Evolutionary conservation across 805 yeast genomes (phyloP).

Genomic region (Yamadazyma tumulicola): DNA sequence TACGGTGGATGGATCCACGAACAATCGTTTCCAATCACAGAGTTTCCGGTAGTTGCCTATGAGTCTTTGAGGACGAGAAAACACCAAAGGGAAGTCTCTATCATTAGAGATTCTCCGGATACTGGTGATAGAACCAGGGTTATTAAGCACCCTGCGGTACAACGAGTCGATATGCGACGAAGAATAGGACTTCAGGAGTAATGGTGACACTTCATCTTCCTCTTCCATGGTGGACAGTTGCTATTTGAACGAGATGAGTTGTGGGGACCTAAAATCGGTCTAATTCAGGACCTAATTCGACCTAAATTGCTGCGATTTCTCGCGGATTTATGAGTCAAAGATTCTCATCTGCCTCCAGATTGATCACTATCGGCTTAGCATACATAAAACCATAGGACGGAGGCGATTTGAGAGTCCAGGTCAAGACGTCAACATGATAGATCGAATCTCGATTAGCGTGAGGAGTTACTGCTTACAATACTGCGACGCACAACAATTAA

Average conservation of each 20-base stretch:
- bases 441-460: constrained; percentile 3
- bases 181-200: not conserved
- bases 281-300: too few relatives aligned
- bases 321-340: too few relatives aligned
- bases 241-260: too few relatives aligned
- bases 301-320: too few relatives aligned
- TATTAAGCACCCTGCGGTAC: constrained; percentile 3
- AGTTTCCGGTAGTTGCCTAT: constrained; percentile 29
- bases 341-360: too few relatives aligned
- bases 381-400: too few relatives aligned
- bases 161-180: not conserved
- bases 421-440: constrained; percentile 3
- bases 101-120: constrained; percentile 6
- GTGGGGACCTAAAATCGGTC: too few relatives aligned
- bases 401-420: too few relatives aligned
- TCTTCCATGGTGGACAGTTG: too few relatives aligned
- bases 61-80: constrained; percentile 27
- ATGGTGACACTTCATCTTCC: constrained; percentile 1
- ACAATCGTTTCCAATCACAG: constrained; percentile 28
- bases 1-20: constrained; percentile 12
- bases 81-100: constrained; percentile 1
- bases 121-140: constrained; percentile 7
- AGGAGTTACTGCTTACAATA: constrained; percentile 1
- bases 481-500: constrained; percentile 24
- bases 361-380: too few relatives aligned